These are phyloP conservation scores for Trypanosoma vivax DNA, from an alignment of 208 protist genomes.

Conservation along the genomic window DNA sequence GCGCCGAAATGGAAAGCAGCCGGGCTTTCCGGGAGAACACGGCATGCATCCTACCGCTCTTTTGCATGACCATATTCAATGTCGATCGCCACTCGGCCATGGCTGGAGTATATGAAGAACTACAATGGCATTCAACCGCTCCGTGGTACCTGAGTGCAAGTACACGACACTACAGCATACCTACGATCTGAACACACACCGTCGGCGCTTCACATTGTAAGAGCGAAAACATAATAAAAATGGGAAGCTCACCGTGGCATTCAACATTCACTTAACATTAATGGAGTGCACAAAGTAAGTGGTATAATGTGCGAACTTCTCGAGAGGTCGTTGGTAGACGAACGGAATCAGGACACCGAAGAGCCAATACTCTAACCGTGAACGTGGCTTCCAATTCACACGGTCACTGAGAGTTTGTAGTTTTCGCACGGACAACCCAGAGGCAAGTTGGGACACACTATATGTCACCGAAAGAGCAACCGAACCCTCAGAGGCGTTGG, in stretches of 20 bases:
- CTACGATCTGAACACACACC: no score
- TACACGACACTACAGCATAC: no score
- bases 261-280: conserved; percentile 24
- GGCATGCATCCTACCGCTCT: no score
- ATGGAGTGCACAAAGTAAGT: conserved; percentile 78
- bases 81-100: no score
- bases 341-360: conserved; percentile 31
- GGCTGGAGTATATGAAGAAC: no score
- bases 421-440: conserved; percentile 53
- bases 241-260: background rate
- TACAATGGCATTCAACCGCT: no score
- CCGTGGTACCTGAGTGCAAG: no score
- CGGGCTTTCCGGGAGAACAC: no score
- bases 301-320: conserved; percentile 71
- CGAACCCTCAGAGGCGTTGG: conserved; percentile 14
- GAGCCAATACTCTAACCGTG: conserved; percentile 39
- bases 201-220: no score
- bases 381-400: conserved; percentile 53
- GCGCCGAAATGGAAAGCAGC: no score
- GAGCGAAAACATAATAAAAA: no score
- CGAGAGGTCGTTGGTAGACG: conserved; percentile 42
- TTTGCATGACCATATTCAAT: no score
- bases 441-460: conserved; percentile 49
- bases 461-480: conserved; percentile 55
- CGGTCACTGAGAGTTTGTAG: conserved; percentile 60